phyloP scores from a whole-genome alignment of 768 basidiomycete genomes.

The Kockovaella imperatae region DNA sequence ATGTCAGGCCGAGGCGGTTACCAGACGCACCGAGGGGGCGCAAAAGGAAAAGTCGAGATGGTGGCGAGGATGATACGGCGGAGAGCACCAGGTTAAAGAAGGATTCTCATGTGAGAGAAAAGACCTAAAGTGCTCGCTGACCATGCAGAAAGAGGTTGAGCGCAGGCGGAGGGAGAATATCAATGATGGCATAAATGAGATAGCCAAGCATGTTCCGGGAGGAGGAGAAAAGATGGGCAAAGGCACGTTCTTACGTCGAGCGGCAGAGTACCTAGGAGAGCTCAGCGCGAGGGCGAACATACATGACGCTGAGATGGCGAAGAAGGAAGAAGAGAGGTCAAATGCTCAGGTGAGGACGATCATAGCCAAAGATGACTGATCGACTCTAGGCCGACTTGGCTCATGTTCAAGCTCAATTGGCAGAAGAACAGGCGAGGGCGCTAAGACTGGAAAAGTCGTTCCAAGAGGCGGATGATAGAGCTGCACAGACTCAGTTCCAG shows the following conservation, averaged over 20 bases:
- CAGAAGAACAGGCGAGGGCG: slow-evolving; percentile 24
- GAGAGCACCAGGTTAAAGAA: slow-evolving; percentile 27
- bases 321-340: slow-evolving; percentile 12
- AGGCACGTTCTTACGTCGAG: slow-evolving; percentile 75
- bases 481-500: slow-evolving; percentile 31
- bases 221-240: slow-evolving; percentile 65
- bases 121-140: neutral
- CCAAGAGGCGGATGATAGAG: slow-evolving; percentile 39
- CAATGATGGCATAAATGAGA: slow-evolving; percentile 90
- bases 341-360: slow-evolving; percentile 18
- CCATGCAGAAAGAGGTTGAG: slow-evolving; percentile 88
- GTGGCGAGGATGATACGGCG: neutral
- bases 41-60: neutral
- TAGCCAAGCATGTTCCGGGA: slow-evolving; percentile 79
- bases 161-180: slow-evolving; percentile 89
- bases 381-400: slow-evolving; percentile 10
- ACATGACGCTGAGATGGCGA: slow-evolving; percentile 13
- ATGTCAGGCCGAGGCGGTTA: neutral
- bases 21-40: neutral
- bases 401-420: slow-evolving; percentile 7
- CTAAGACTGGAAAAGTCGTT: slow-evolving; percentile 27
- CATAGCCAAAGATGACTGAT: neutral
- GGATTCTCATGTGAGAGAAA: slow-evolving; percentile 40
- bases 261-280: slow-evolving; percentile 85
- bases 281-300: slow-evolving; percentile 88